These are phyloP conservation scores for Candida wancherniae DNA, from an alignment of 805 yeast genomes.

Conservation along the genomic window DNA sequence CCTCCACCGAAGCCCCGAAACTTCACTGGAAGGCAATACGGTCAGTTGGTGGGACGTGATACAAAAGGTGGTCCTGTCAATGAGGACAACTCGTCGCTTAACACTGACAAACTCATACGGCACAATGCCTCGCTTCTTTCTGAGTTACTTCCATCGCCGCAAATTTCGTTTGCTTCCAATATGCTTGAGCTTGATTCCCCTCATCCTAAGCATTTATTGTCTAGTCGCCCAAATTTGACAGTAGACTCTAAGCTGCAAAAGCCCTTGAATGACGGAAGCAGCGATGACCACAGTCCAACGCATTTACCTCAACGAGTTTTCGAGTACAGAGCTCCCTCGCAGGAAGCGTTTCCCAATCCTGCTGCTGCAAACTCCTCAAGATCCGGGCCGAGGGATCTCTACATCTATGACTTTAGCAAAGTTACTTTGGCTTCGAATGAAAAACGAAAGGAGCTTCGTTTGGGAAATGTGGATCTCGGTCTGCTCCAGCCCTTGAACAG, in stretches of 20 bases:
- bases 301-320: neutral
- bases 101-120: constrained; percentile 28
- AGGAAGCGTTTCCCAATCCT: no score
- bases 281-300: neutral
- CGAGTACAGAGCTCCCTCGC: neutral
- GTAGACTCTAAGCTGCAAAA: neutral
- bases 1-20: no score
- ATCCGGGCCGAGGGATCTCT: no score
- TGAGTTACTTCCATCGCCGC: constrained; percentile 37
- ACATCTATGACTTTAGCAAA: constrained; percentile 22
- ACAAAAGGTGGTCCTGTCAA: no score
- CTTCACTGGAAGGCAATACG: no score
- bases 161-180: constrained; percentile 17
- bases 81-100: constrained; percentile 19
- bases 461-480: constrained; percentile 16
- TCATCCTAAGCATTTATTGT: neutral
- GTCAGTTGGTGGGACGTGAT: no score
- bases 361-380: no score
- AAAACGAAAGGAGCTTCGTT: constrained; percentile 3
- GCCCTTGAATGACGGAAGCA: neutral
- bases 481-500: constrained; percentile 29
- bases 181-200: neutral
- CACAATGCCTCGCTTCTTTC: constrained; percentile 29
- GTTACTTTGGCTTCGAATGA: constrained; percentile 15
- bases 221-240: neutral